Percentiles rank a stretch among this genome's conserved stretches.
phyloP scores from a whole-genome alignment of 2,329 filamentous ascomycete genomes.

The Stachybotrys chlorohalonatus region DNA sequence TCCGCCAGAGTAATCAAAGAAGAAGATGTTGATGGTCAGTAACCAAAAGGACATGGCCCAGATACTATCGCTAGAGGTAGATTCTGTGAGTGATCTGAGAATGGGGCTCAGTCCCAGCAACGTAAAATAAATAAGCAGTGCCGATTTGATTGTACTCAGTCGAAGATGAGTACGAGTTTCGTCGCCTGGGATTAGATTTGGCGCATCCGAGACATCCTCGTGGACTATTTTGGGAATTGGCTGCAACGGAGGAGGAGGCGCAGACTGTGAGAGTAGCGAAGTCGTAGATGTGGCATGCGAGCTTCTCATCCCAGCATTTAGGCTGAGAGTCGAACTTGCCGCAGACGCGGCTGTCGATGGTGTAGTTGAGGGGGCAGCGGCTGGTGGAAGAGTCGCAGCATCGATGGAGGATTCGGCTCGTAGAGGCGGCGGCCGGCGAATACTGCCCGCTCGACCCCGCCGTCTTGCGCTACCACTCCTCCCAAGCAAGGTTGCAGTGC shows the following conservation, averaged over 20 bases:
- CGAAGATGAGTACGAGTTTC: conserved; percentile 39
- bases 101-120: conserved; percentile 89
- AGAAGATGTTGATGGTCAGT: conserved; percentile 91
- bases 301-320: conserved; percentile 25
- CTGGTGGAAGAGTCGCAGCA: conserved; percentile 10
- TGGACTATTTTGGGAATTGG: not conserved
- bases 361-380: conserved; percentile 11
- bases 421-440: conserved; percentile 23
- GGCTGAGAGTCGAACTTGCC: conserved; percentile 37
- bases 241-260: conserved; percentile 7
- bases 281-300: conserved; percentile 45
- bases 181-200: conserved; percentile 19
- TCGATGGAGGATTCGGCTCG: conserved; percentile 13
- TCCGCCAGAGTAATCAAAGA: conserved; percentile 86
- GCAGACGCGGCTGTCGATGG: conserved; percentile 21
- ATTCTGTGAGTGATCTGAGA: conserved; percentile 88
- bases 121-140: conserved; percentile 84
- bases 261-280: conserved; percentile 34
- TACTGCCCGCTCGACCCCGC: conserved; percentile 25
- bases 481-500: conserved; percentile 23
- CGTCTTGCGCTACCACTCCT: conserved; percentile 24
- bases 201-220: conserved; percentile 6
- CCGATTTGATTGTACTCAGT: conserved; percentile 81
- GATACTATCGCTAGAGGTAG: conserved; percentile 88
- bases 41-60: conserved; percentile 96